Evolutionary conservation across 352 stramenopile species (phyloP).

Genomic region (Elongisporangium anandrum): DNA sequence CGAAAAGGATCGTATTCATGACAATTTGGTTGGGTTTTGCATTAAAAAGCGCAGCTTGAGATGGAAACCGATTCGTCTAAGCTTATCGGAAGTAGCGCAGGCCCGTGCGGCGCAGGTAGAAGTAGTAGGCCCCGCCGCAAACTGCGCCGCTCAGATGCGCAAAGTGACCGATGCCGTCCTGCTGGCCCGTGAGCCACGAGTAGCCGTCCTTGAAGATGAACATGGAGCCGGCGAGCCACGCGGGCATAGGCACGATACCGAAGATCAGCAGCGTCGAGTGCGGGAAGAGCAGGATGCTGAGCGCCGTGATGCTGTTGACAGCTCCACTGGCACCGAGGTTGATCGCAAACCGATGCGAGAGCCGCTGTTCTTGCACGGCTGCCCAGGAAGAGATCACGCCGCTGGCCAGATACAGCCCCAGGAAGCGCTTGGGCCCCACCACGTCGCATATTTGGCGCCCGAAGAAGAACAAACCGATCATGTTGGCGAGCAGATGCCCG

Average conservation of each 20-base stretch:
- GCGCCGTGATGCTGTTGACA: conserved; percentile 73
- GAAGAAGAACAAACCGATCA: conserved; percentile 78
- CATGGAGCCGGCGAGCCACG: conserved; percentile 59
- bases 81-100: not conserved
- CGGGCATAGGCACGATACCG: conserved; percentile 65
- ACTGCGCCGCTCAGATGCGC: conserved; percentile 66
- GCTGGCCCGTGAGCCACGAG: conserved; percentile 37
- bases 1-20: not conserved
- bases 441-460: conserved; percentile 64
- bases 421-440: conserved; percentile 57
- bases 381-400: conserved; percentile 59
- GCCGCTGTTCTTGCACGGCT: conserved; percentile 57
- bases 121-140: conserved; percentile 60
- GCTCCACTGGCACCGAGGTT: conserved; percentile 74
- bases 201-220: conserved; percentile 80
- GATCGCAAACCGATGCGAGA: conserved; percentile 29
- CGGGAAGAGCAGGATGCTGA: conserved; percentile 68
- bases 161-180: conserved; percentile 68
- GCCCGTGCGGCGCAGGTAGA: conserved; percentile 27
- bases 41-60: not conserved
- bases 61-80: not conserved
- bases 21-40: not conserved
- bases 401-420: conserved; percentile 69
- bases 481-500: conserved; percentile 63
- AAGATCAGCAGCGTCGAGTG: conserved; percentile 75